Base-by-base conservation (phyloP, 2,329 filamentous ascomycete genomes). In the Biscogniauxia mediterranea region DNA sequence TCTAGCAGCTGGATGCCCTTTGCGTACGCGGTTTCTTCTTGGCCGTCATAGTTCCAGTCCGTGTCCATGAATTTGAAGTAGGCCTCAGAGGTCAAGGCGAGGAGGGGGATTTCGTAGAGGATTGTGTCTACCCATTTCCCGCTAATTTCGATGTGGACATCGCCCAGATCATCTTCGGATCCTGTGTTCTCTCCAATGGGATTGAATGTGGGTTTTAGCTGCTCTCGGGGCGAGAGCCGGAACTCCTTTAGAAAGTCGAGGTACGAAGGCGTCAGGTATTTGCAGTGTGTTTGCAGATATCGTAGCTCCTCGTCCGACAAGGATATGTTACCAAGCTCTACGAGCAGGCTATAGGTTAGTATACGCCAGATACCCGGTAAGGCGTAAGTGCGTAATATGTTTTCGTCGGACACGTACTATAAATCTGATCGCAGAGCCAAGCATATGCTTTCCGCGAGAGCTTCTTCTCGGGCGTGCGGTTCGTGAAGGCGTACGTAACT, bases 31-130 rank as follows among this genome's bases (percentile, higher is more conserved):
- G 89, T 89, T 55, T 96, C 89, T 71, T 96, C 87, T 75, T 99
- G 95, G 2, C 89, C 89, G 5, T 90, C 85, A 70, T 98, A 90
- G 69, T 85, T 89, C 95, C 95, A 99, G 74, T 97, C 93, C 57
- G 79, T 91, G 73, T 99, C 93, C 80, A 93, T 92, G 77, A 97
- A 98, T 73, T 91, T 93, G 83, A 99, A 99, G 79, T 97, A 99
- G 55, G 95, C 92, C 76, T 99, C 94, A 54, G 93, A 97, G 1
- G 94, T 92, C 66, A 99, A 78, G 2, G 96, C 93, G 20, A 99
- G 83, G 21, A 99, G 83, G 0, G 95, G 95, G 61, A 99, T 97
- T 78, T 99, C 95, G 78, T 99, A 99, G 23, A 99, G 85, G 61
- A 99, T 99, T 0, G 95, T 98, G 68, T 97, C 93, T 8, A 92